A percentile compares a stretch with the other conserved stretches of the same genome.
These are phyloP conservation scores for Quercus mongolica DNA, from an alignment of 306 rosid genomes.

Conservation along the genomic window DNA sequence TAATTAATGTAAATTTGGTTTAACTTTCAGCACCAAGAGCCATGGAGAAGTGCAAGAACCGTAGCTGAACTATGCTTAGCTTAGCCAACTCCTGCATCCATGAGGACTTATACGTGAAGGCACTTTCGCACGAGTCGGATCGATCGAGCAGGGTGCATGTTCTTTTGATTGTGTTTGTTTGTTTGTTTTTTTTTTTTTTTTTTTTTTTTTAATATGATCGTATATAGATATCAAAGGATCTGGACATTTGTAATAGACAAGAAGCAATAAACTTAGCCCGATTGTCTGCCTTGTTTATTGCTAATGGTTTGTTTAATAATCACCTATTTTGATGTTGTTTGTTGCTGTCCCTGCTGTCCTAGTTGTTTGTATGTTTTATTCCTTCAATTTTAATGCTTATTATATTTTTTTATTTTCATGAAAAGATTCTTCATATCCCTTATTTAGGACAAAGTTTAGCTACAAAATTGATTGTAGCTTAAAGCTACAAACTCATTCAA, in stretches of 20 bases:
- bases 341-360: conserved; percentile 54
- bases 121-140: conserved; percentile 26
- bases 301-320: conserved; percentile 36
- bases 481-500: too few relatives aligned
- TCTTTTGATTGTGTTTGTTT: conserved; percentile 51
- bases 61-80: conserved; percentile 60
- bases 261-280: conserved; percentile 63
- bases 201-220: conserved; percentile 20
- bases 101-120: conserved; percentile 22
- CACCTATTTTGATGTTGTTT: conserved; percentile 20
- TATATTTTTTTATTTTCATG: conserved; percentile 12
- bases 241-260: conserved; percentile 60
- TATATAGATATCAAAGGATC: conserved; percentile 55
- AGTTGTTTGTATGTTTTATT: conserved; percentile 55
- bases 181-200: conserved; percentile 1
- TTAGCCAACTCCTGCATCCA: conserved; percentile 6
- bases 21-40: conserved; percentile 88
- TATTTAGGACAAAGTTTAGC: too few relatives aligned
- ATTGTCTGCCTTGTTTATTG: conserved; percentile 64
- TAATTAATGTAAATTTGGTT: background rate
- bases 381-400: conserved; percentile 40
- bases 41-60: conserved; percentile 97
- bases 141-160: conserved; percentile 20
- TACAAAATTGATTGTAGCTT: too few relatives aligned
- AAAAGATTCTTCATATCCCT: conserved; percentile 44